phyloP scores from a whole-genome alignment of 2,329 filamentous ascomycete species.

The Teratosphaeria gauchensis region DNA sequence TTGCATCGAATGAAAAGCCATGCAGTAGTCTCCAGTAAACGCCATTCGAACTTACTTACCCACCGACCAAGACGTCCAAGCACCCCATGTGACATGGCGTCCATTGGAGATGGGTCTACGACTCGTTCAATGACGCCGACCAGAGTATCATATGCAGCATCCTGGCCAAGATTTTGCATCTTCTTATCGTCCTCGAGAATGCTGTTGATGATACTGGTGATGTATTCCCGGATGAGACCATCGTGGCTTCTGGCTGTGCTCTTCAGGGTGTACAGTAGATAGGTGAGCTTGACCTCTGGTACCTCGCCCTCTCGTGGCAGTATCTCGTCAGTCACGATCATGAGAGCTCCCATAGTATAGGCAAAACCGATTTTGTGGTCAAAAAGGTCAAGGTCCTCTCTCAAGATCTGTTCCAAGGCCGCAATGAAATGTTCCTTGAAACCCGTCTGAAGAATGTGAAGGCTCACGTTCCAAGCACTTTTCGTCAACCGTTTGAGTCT shows the following conservation, averaged over 20 bases:
- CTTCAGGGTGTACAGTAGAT: conserved; percentile 6
- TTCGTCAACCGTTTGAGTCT: conserved; percentile 18
- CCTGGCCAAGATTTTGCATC: conserved; percentile 2
- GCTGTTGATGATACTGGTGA: conserved; percentile 21
- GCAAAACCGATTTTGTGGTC: conserved; percentile 15
- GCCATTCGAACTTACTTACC: not conserved
- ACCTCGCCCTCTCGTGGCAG: not conserved
- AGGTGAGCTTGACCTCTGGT: conserved; percentile 3
- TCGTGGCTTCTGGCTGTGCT: conserved; percentile 4
- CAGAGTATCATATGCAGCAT: conserved; percentile 4
- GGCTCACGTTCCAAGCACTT: conserved; percentile 16
- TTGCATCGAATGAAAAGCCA: not conserved
- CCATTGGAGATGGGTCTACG: not conserved
- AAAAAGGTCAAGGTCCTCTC: conserved; percentile 8
- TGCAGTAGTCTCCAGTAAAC: not conserved
- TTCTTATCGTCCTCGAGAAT: conserved; percentile 38
- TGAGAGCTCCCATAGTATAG: conserved; percentile 20
- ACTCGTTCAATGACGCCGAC: conserved; percentile 1
- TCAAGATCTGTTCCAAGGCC: conserved; percentile 16
- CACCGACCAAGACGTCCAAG: not conserved
- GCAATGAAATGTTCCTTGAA: conserved; percentile 17
- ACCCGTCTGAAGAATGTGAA: conserved; percentile 22
- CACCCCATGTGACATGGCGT: not conserved
- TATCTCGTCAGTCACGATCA: conserved; percentile 18
- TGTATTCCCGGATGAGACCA: conserved; percentile 7